phyloP scores from a whole-genome alignment of 495 filamentous ascomycete species.

The Penicillium steckii region DNA sequence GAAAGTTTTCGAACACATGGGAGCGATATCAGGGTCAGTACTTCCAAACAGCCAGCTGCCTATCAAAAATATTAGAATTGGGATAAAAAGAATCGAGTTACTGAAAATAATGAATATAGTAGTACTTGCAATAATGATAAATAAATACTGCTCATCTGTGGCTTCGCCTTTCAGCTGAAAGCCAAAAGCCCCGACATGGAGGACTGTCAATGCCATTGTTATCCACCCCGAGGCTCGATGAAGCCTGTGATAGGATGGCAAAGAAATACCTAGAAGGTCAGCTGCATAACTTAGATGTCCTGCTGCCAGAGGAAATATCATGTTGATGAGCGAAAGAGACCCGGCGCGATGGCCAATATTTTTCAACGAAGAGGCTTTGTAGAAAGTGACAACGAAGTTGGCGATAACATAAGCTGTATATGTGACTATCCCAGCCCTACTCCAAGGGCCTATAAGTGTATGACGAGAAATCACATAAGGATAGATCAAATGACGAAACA shows the following conservation, averaged over 20 bases:
- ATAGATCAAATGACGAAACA: background rate
- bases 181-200: constrained; percentile 12
- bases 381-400: background rate
- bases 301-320: constrained; percentile 22
- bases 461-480: background rate
- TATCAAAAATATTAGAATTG: background rate
- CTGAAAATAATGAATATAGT: background rate
- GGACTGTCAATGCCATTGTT: constrained; percentile 14
- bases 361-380: background rate
- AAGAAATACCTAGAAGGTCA: constrained; percentile 24
- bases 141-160: too few species aligned
- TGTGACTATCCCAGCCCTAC: background rate
- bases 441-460: background rate
- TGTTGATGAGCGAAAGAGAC: constrained; percentile 18
- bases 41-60: constrained; percentile 7
- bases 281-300: constrained; percentile 26
- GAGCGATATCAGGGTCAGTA: constrained; percentile 21
- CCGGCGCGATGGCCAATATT: constrained; percentile 14
- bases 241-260: constrained; percentile 14
- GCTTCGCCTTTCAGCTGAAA: constrained; percentile 5
- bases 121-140: background rate
- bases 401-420: background rate
- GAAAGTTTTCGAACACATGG: constrained; percentile 20
- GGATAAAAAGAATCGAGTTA: too few species aligned
- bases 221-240: constrained; percentile 25